Percentiles rank a stretch among this genome's conserved stretches.
These are phyloP conservation scores for Diutina mesorugosa DNA, from an alignment of 1,139 yeast genomes.

Conservation along the genomic window DNA sequence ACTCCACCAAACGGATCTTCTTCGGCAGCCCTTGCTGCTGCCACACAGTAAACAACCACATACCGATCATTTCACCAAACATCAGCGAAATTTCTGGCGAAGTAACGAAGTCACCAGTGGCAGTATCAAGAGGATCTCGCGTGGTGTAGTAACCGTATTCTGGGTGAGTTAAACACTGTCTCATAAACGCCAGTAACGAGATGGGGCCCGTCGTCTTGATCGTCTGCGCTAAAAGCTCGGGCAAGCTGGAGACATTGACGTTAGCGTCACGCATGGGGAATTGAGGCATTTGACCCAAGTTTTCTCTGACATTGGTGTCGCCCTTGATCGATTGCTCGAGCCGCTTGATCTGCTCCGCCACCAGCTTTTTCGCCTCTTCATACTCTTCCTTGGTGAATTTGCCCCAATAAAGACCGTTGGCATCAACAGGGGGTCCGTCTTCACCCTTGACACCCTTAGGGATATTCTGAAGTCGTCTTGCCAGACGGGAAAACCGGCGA, in stretches of 20 bases:
- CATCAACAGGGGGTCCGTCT: not conserved
- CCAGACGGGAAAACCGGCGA: not conserved
- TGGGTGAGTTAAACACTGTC: constrained; percentile 75
- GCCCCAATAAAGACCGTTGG: constrained; percentile 16
- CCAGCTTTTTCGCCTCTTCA: constrained; percentile 22
- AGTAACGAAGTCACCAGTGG: constrained; percentile 65
- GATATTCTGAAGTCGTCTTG: not conserved
- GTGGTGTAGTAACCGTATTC: constrained; percentile 71
- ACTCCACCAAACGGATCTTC: constrained; percentile 51
- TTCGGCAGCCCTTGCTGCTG: constrained; percentile 39
- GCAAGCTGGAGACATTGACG: constrained; percentile 13
- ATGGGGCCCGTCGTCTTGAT: constrained; percentile 70
- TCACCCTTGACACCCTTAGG: not conserved
- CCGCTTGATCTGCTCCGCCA: constrained; percentile 21
- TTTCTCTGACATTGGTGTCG: constrained; percentile 22
- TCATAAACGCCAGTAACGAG: constrained; percentile 62
- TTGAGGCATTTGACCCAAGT: constrained; percentile 22
- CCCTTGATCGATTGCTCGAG: constrained; percentile 29
- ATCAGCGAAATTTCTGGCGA: constrained; percentile 83
- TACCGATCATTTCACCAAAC: constrained; percentile 78
- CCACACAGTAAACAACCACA: constrained; percentile 61
- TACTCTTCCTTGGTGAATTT: constrained; percentile 29
- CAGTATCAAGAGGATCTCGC: constrained; percentile 54
- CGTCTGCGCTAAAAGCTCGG: constrained; percentile 35
- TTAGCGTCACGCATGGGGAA: constrained; percentile 14